Conservation (phyloP, 2,329 filamentous ascomycete species). For the Colletotrichum sp. region DNA sequence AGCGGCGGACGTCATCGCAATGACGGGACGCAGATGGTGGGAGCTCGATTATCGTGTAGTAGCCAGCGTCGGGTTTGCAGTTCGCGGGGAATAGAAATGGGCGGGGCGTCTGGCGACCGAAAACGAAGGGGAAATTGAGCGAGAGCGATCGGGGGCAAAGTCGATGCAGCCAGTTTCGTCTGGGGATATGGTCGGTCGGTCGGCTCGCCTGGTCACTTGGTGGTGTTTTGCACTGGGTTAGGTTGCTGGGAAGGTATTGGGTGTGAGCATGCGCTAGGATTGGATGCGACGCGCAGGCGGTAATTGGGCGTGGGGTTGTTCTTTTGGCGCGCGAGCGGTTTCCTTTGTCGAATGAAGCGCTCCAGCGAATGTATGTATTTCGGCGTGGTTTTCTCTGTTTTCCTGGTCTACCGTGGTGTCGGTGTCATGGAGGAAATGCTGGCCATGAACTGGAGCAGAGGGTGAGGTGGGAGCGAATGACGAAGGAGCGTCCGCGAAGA, state of each 20-base stretch:
- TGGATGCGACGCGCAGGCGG: slow-evolving; percentile 19
- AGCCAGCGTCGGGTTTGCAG: slow-evolving; percentile 3
- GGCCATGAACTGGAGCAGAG: neutral
- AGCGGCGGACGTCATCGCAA: slow-evolving; percentile 34
- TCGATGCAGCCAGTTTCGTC: slow-evolving; percentile 6
- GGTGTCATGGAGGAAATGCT: slow-evolving; percentile 1
- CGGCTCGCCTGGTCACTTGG: slow-evolving; percentile 14
- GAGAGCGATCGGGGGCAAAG: neutral
- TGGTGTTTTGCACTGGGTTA: slow-evolving; percentile 21
- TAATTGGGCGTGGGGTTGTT: slow-evolving; percentile 17
- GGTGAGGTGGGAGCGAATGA: neutral
- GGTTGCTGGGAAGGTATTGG: slow-evolving; percentile 19
- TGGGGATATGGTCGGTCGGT: slow-evolving; percentile 2
- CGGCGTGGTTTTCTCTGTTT: neutral
- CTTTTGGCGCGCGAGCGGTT: slow-evolving; percentile 10
- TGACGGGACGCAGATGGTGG: slow-evolving; percentile 27
- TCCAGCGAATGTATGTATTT: neutral
- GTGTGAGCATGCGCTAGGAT: slow-evolving; percentile 17
- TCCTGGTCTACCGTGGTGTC: neutral
- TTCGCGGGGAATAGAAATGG: neutral
- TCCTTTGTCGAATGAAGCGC: slow-evolving; percentile 10
- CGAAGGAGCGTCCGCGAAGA: neutral
- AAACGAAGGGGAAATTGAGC: neutral
- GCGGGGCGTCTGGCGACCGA: neutral
- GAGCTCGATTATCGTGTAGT: slow-evolving; percentile 14